Base-by-base conservation (phyloP, 1,139 yeast genomes). In the Pichia sp. region DNA sequence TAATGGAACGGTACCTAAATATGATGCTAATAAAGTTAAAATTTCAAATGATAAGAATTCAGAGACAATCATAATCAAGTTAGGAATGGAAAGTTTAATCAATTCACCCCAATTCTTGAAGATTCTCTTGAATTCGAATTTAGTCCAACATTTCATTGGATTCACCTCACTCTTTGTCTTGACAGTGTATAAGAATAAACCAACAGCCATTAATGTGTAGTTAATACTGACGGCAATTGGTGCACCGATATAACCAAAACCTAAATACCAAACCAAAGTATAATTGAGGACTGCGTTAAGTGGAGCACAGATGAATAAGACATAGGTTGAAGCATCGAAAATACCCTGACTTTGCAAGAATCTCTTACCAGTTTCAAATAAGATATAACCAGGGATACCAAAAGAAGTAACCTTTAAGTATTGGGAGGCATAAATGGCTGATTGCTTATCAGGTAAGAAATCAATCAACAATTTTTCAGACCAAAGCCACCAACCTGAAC, bases 21-120 rank as follows among this genome's bases (percentile, higher is more conserved):
- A 77, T 3, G 81, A 73, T 1, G 83, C 77, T 55, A 78, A 64
- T 44, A 79, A 67, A 1, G 83, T 79, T 59, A 79, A 68, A 39
- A 79, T 71, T 61, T 79, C 84, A 57, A 78, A 79, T 5, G 82
- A 80, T 48, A 79, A 64, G 49, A 77, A 79, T 59, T 79, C 84
- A 12, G 83, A 79, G 63, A 77, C 79, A 47, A 79, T 70, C 83
- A 79, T 79, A 38, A 79, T 65, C 45, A 77, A 66, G 20, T 83
- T 82, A 2, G 84, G 84, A 38, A 79, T 67, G 17, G 83, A 81
- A 51, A 79, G 68, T 31, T 60, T 57, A n/a, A 75, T 64, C 48
- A 79, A 62, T 47, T 66, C 72, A 6, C 66, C 65, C 84, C 84
- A 79, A 22, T 72, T 71, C 38, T 59, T 58, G 52, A 75, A 75